Base-by-base conservation (phyloP, 2,329 filamentous ascomycete genomes). In the Epicoccum nigrum region DNA sequence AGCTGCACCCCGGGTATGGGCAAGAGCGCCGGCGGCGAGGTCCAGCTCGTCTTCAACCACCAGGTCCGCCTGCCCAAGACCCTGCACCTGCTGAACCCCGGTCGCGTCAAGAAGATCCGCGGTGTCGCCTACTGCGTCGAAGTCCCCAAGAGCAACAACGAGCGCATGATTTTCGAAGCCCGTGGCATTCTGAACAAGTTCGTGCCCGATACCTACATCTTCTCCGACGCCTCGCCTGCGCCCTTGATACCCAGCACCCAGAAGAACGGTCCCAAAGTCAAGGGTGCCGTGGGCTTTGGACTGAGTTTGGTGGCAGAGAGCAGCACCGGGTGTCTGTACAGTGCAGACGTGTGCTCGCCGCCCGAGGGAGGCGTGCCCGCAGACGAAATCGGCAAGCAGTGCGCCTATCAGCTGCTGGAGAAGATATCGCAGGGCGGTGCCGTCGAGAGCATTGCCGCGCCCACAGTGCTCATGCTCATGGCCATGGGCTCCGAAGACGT, bases 401-500 rank as follows among this genome's bases (percentile, higher is more conserved):
- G 91, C 71, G 94, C 94, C 13, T 91, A 89, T 70, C 92, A 97
- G 73, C 77, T 99, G 42, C 78, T 99, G 11, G 92, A 97, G 74
- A 83, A 86, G 17, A 87, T 97, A 55, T 84, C 84, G 43, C 83
- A 87, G 62, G 93, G 92, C 9, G 94, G 94, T 1, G 96, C 91
- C 70, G 89, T 90, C 3, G 87, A 86, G 45, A 81, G 80, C 12
- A 82, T 88, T 3, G 89, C 90, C 2, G 86, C 87, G 4, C 80
- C 84, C 3, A 93, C 88, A 0, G 82, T 96, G 58, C 74, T 99
- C 45, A 89, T 87, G 15, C 79, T 99, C 56, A 99, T 99, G 94
- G 91, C 92, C 27, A 97, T 99, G 94, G 94, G 94, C 0, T 90
- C 89, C 1, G 94, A 97, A 71, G 94, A 99, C 73, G 92, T 99